These are phyloP conservation scores for Aspergillus viridinutans DNA, from an alignment of 2,329 filamentous ascomycete species.

Conservation along the genomic window DNA sequence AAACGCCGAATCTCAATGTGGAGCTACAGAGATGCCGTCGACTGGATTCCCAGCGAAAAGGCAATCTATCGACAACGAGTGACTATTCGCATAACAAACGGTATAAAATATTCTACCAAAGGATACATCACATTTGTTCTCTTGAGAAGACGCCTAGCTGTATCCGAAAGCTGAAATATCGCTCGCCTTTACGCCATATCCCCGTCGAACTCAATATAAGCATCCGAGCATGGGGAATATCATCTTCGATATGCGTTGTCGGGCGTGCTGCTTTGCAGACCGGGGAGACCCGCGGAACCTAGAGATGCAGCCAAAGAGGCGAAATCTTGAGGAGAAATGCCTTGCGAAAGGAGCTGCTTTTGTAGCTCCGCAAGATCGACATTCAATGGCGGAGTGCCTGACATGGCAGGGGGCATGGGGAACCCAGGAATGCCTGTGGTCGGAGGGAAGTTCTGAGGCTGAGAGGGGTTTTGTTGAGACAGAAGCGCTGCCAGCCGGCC, in stretches of 20 bases:
- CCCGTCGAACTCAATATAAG: constrained; percentile 42
- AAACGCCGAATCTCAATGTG: neutral
- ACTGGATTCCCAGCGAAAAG: neutral
- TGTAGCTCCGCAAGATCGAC: constrained; percentile 35
- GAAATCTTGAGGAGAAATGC: constrained; percentile 36
- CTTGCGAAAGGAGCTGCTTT: constrained; percentile 36
- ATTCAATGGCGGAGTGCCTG: constrained; percentile 45
- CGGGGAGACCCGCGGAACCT: constrained; percentile 28
- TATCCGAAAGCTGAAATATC: neutral
- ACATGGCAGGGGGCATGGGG: constrained; percentile 41
- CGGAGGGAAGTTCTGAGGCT: constrained; percentile 21
- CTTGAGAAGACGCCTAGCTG: neutral
- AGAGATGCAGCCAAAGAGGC: constrained; percentile 30
- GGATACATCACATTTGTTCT: neutral
- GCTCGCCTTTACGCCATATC: neutral
- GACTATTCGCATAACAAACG: neutral
- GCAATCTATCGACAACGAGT: neutral
- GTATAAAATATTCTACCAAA: constrained; percentile 9
- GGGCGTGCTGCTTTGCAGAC: constrained; percentile 32
- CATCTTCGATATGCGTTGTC: constrained; percentile 30
- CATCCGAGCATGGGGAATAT: constrained; percentile 54
- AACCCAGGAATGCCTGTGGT: constrained; percentile 36
- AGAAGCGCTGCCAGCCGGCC: constrained; percentile 40
- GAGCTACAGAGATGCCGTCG: neutral
- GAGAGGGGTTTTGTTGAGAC: constrained; percentile 43